These are phyloP conservation scores for Botrytis porri DNA, from an alignment of 2,329 filamentous ascomycete genomes.

Conservation along the genomic window DNA sequence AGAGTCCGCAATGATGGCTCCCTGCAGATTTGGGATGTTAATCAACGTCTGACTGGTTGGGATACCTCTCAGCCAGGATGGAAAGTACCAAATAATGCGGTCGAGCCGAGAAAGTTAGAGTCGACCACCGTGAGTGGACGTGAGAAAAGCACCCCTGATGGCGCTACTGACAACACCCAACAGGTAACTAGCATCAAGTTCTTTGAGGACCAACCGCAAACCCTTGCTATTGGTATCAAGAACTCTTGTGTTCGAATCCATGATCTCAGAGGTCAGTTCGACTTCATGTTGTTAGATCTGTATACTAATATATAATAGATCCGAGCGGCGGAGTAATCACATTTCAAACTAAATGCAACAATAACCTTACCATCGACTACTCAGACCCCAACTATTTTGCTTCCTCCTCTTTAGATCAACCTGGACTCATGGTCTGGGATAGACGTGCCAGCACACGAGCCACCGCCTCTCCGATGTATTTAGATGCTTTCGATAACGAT, in stretches of 20 bases:
- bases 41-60: conserved; percentile 52
- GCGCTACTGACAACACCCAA: conserved; percentile 48
- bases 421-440: conserved; percentile 76
- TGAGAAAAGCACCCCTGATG: background rate
- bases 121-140: conserved; percentile 29
- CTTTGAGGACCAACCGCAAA: conserved; percentile 73
- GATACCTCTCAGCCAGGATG: conserved; percentile 49
- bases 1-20: conserved; percentile 78
- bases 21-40: conserved; percentile 79
- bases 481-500: conserved; percentile 58
- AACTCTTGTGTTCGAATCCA: conserved; percentile 73
- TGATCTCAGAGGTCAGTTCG: conserved; percentile 66
- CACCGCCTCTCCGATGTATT: conserved; percentile 52
- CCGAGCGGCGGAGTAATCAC: conserved; percentile 52
- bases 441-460: conserved; percentile 58
- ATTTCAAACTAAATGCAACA: conserved; percentile 66
- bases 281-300: background rate
- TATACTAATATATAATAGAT: conserved; percentile 38
- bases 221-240: conserved; percentile 72
- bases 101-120: conserved; percentile 57
- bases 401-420: conserved; percentile 72
- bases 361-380: conserved; percentile 74
- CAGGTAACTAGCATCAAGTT: conserved; percentile 82
- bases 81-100: conserved; percentile 28
- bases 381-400: conserved; percentile 81